These are phyloP conservation scores for Mollisiaceae sp. DNA, from an alignment of 2,329 filamentous ascomycete genomes.

Conservation along the genomic window DNA sequence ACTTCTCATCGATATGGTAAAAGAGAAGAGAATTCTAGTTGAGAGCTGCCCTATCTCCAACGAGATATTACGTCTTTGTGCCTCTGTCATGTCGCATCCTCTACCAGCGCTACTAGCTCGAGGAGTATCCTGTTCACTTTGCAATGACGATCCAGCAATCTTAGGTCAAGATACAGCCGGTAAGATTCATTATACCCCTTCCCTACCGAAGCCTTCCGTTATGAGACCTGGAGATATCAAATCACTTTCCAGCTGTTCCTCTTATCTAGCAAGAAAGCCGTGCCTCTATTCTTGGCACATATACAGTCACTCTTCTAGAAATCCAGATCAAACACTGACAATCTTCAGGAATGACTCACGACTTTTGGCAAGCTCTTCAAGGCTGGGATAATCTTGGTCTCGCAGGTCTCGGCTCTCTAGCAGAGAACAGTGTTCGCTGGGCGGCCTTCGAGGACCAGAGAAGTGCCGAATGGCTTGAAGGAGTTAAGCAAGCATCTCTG, in stretches of 20 bases:
- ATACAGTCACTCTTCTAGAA: neutral
- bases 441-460: slow-evolving; percentile 84
- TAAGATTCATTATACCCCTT: neutral
- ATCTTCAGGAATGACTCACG: slow-evolving; percentile 74
- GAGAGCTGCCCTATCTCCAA: slow-evolving; percentile 93
- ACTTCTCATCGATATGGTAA: slow-evolving; percentile 84
- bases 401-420: slow-evolving; percentile 82
- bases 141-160: slow-evolving; percentile 91
- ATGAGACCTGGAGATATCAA: neutral
- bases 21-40: slow-evolving; percentile 84
- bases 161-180: slow-evolving; percentile 76
- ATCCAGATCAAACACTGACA: neutral
- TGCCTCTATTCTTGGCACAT: neutral
- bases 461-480: slow-evolving; percentile 71
- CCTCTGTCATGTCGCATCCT: slow-evolving; percentile 77
- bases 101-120: slow-evolving; percentile 83
- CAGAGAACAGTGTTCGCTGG: slow-evolving; percentile 93
- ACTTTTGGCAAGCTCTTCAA: slow-evolving; percentile 93
- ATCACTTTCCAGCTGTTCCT: no score
- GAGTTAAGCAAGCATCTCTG: slow-evolving; percentile 74
- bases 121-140: slow-evolving; percentile 82
- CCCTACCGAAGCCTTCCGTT: neutral
- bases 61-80: slow-evolving; percentile 80
- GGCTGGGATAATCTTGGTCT: slow-evolving; percentile 91
- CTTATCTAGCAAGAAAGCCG: no score